Evolutionary conservation across 1,284 basidiomycete genomes (phyloP), one percentile per base, ranked within the genome.

Genomic region (Pseudozyma pruni): DNA sequence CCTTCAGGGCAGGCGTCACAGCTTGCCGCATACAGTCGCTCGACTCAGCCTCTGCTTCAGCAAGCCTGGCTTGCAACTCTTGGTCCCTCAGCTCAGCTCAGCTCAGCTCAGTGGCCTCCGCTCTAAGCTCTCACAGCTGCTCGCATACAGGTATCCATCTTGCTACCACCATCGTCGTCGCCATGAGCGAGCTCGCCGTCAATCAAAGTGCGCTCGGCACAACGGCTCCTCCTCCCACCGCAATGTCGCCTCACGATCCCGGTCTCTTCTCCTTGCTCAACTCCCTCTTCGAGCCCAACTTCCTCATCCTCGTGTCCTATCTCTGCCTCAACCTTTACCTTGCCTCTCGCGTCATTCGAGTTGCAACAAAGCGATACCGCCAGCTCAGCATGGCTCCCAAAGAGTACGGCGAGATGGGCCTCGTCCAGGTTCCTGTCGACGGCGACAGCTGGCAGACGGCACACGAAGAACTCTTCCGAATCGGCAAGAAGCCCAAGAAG

Each of bases 271-370:
- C 67, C 6, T 54, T 74, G 13, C 4, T 71, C 53, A 37, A 32
- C 25, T 47, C 71, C 19, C 32, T 68, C 22, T 48, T 75, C n/a
- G 68, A 75, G 32, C 73, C 67, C 44, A 73, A 75, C 50, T 47
- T 73, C 9, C 44, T 66, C 58, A 71, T 75, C 43, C 60, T 75
- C 34, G 33, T 67, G 32, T 16, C 34, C n/a, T 75, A 75, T 33
- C 59, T 74, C 41, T 34, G 31, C 43, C 41, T 70, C 52, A 74
- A 66, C 29, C 27, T 63, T 39, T 49, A 49, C 19, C 58, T 70
- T 33, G 57, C 56, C 8, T 47, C 19, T 23, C 43, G 49, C 10
- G 57, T 58, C 35, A 32, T 69, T 13, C 25, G 51, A 3, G 46
- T 72, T 25, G 62, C 69, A 3, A 72, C 63, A 4, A 47, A 31